Evolutionary conservation across 2,329 filamentous ascomycete genomes (phyloP).

Genomic region (Ceratocystis huliohia): DNA sequence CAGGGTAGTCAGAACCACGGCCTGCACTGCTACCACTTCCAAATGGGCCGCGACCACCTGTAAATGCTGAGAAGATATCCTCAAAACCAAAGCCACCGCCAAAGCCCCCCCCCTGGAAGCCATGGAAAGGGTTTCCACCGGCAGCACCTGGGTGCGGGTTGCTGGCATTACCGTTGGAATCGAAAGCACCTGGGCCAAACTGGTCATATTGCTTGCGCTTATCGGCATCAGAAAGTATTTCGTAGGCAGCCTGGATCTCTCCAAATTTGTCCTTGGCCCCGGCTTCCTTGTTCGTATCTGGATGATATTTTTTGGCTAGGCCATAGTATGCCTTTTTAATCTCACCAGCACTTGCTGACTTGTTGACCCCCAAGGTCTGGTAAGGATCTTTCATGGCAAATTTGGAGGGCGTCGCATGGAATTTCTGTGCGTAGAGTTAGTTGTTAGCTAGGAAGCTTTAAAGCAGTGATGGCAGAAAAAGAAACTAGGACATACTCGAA

Average conservation of each 20-base stretch:
- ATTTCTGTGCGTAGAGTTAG: conserved; percentile 31
- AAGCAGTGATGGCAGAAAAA: not conserved
- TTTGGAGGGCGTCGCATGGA: conserved; percentile 45
- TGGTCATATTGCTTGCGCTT: conserved; percentile 89
- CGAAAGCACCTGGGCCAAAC: conserved; percentile 78
- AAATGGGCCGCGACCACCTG: conserved; percentile 43
- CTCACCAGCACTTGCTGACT: conserved; percentile 65
- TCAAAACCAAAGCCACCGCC: conserved; percentile 86
- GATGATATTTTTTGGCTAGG: conserved; percentile 92
- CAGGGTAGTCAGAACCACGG: conserved; percentile 59
- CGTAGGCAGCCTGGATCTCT: conserved; percentile 87
- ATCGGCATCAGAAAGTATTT: conserved; percentile 80
- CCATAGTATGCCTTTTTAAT: conserved; percentile 99
- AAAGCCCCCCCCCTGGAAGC: conserved; percentile 53
- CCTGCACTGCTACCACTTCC: conserved; percentile 41
- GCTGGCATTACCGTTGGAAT: conserved; percentile 52
- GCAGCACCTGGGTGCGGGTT: conserved; percentile 30
- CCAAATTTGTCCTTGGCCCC: conserved; percentile 89
- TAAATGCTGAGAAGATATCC: conserved; percentile 83
- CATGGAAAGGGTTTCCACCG: conserved; percentile 51
- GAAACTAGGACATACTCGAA: not conserved
- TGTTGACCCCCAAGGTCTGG: conserved; percentile 68
- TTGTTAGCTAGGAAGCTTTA: not conserved
- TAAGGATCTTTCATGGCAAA: conserved; percentile 66
- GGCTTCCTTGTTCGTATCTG: conserved; percentile 92